Percentiles rank a stretch among this genome's conserved stretches.
Conservation (phyloP, 1,284 basidiomycete species). For the Ustilago esculenta region DNA sequence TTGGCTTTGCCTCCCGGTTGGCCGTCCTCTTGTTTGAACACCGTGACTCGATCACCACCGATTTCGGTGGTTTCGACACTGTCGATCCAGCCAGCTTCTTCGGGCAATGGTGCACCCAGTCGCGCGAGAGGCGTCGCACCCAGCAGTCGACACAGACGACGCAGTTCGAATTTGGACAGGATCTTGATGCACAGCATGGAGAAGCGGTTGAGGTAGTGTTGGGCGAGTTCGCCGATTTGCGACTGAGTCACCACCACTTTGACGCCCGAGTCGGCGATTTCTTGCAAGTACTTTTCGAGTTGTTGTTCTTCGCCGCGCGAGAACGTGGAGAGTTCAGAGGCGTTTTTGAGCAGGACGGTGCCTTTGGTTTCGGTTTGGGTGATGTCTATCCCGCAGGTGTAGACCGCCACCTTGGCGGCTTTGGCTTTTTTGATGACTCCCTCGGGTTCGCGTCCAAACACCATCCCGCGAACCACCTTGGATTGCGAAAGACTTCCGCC, state of each 20-base stretch:
- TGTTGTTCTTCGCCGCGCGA: constrained; percentile 87
- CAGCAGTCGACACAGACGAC: constrained; percentile 90
- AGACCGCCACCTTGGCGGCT: constrained; percentile 75
- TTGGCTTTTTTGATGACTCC: constrained; percentile 79
- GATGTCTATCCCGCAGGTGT: constrained; percentile 89
- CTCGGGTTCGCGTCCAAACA: constrained; percentile 94
- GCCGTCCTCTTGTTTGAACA: constrained; percentile 79
- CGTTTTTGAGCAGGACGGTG: constrained; percentile 94
- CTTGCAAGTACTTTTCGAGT: constrained; percentile 74
- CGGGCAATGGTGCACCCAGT: constrained; percentile 91
- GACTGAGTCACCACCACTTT: constrained; percentile 93
- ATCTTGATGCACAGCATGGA: constrained; percentile 96
- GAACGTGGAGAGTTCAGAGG: constrained; percentile 91
- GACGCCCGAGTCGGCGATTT: constrained; percentile 94
- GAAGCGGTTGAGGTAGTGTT: constrained; percentile 95
- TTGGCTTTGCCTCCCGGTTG: constrained; percentile 63
- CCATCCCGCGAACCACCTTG: constrained; percentile 95
- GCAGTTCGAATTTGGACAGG: constrained; percentile 96
- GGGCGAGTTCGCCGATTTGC: constrained; percentile 90
- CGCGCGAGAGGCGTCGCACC: constrained; percentile 95
- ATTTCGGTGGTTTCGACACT: constrained; percentile 95
- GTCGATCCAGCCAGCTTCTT: constrained; percentile 94
- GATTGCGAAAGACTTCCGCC: constrained; percentile 85
- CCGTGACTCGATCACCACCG: constrained; percentile 96
- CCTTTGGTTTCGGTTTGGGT: constrained; percentile 99